A percentile compares a stretch with the other conserved stretches of the same genome.
Conservation (phyloP, 2,329 filamentous ascomycete genomes). For the Zopfia rhizophila region DNA sequence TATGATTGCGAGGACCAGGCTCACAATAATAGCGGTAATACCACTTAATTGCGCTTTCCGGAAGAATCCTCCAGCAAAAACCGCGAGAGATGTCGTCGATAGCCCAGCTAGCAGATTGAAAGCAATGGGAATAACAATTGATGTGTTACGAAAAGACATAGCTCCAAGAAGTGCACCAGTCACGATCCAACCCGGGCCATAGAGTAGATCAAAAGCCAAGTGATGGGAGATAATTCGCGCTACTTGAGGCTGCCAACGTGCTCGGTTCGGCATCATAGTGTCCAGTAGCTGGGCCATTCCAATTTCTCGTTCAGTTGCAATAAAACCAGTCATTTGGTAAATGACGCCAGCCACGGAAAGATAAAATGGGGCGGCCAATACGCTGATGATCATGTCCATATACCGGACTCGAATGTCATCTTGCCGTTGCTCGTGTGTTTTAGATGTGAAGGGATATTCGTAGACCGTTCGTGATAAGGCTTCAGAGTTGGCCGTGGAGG, state of each 20-base stretch:
- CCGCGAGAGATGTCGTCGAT: conserved; percentile 77
- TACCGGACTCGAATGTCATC: conserved; percentile 72
- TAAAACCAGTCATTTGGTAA: conserved; percentile 83
- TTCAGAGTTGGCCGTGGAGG: conserved; percentile 53
- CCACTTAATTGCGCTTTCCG: conserved; percentile 84
- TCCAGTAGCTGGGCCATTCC: conserved; percentile 88
- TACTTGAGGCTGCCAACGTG: conserved; percentile 76
- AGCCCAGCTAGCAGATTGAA: conserved; percentile 78
- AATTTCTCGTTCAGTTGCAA: conserved; percentile 81
- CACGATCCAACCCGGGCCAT: conserved; percentile 66
- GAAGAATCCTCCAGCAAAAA: conserved; percentile 84
- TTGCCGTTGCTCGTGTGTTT: conserved; percentile 71
- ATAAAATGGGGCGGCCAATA: conserved; percentile 78
- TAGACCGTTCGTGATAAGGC: conserved; percentile 57
- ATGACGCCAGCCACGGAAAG: conserved; percentile 78
- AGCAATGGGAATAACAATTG: conserved; percentile 49
- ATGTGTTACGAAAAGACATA: conserved; percentile 47
- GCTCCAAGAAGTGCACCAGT: neutral
- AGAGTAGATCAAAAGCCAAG: conserved; percentile 77
- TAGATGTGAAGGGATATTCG: conserved; percentile 78
- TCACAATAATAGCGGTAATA: conserved; percentile 76
- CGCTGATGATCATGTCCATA: conserved; percentile 74
- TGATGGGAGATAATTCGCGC: conserved; percentile 79
- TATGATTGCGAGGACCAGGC: conserved; percentile 78
- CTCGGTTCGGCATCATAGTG: conserved; percentile 82